Percentiles rank a stretch among this genome's conserved stretches.
phyloP scores from a whole-genome alignment of 2,329 filamentous ascomycete species.

The Aureobasidium lini region DNA sequence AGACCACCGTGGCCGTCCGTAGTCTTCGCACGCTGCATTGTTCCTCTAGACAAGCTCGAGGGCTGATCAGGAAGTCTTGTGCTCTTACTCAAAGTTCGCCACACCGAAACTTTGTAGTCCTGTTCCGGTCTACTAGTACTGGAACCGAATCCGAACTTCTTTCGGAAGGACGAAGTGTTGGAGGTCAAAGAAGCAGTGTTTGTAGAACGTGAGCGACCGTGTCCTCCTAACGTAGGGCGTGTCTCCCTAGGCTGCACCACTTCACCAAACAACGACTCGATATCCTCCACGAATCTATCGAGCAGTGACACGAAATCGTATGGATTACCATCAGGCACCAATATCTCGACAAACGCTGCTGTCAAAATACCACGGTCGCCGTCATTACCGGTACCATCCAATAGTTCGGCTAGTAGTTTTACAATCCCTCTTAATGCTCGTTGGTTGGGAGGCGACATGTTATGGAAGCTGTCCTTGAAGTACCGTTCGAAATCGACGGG shows the following conservation, averaged over 20 bases:
- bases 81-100: constrained; percentile 82
- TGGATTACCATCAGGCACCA: constrained; percentile 69
- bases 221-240: constrained; percentile 15
- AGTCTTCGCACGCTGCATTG: constrained; percentile 64
- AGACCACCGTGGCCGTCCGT: constrained; percentile 58
- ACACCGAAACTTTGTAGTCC: constrained; percentile 67
- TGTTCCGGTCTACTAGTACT: constrained; percentile 70
- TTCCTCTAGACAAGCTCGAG: constrained; percentile 57
- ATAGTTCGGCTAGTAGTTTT: constrained; percentile 75
- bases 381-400: constrained; percentile 86
- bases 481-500: constrained; percentile 62
- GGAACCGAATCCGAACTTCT: constrained; percentile 74
- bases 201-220: constrained; percentile 51
- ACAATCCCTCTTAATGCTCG: constrained; percentile 78
- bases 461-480: constrained; percentile 46
- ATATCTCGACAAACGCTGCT: constrained; percentile 77
- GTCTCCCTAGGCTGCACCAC: constrained; percentile 20
- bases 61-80: constrained; percentile 55
- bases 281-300: constrained; percentile 83
- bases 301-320: constrained; percentile 81
- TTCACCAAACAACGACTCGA: constrained; percentile 79
- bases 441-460: constrained; percentile 52
- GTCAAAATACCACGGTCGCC: constrained; percentile 83
- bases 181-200: constrained; percentile 71
- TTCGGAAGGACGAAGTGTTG: constrained; percentile 76